Evolutionary conservation across 2,329 filamentous ascomycete species (phyloP), one percentile per base, ranked within the genome.

Genomic region (Exophiala alcalophila): DNA sequence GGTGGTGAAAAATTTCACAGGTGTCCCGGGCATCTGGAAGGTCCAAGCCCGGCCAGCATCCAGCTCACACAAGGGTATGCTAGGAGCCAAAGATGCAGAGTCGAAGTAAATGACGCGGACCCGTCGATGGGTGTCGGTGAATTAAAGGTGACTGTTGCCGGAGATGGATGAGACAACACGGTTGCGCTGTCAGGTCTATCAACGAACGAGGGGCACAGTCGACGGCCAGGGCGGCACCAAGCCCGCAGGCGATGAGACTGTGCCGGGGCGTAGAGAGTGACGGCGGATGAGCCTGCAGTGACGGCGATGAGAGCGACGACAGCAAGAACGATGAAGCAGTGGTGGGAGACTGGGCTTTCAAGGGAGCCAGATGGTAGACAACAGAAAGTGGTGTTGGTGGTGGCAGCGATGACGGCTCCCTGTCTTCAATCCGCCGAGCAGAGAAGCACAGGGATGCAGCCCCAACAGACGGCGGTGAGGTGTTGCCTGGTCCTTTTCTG

Each of bases 1-100:
- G 29, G 20, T 38, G 34, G 45, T 45, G 42, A 44, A 47, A 52
- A 44, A 45, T 47, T 44, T 47, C 41, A 46, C 20, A 28, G 35
- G n/a, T 15, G 35, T 38, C 25, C 20, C 20, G 28, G 12, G 30
- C 44, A 43, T 40, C 37, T 40, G 37, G 40, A 21, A 31, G 35
- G 34, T 27, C 34, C 37, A 36, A 30, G 24, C 23, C 36, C 27
- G 27, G 36, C 43, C 10, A 32, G 34, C 39, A 36, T 40, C 35
- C 21, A 50, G 29, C 35, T 37, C 35, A 20, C 31, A 28, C 18
- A 16, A 15, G 19, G 12, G 9, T 14, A 27, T 7, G n/a, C n/a
- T n/a, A n/a, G n/a, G n/a, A n/a, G n/a, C n/a, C n/a, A n/a, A n/a
- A n/a, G n/a, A n/a, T n/a, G n/a, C n/a, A n/a, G n/a, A n/a, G n/a